Base-by-base conservation (phyloP, 495 filamentous ascomycete species). In the Parathielavia appendiculata region DNA sequence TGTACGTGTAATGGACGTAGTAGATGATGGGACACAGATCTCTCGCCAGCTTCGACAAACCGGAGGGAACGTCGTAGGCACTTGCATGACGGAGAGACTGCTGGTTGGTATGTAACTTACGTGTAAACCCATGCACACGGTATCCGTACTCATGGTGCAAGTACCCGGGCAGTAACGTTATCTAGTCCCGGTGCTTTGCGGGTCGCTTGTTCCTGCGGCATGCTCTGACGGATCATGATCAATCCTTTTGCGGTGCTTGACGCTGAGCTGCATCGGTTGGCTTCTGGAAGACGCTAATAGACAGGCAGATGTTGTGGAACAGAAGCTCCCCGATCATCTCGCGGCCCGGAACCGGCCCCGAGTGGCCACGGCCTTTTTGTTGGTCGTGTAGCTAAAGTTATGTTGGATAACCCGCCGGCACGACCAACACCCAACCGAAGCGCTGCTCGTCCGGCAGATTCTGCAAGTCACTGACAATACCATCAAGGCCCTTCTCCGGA, bases 221-320 rank as follows among this genome's bases (percentile, higher is more conserved):
- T 47, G 41, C 11, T 34, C 26, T 35, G 47, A 20, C 30, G 34
- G 47, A 30, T 49, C 26, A n/a, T 26, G 16, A 30, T 13, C 23
- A 13, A 6, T n/a, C 16, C 7, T 22, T 22, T 11, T 34, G 46
- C 46, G 8, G 38, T 23, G 14, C 44, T n/a, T 46, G 44, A 46
- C 23, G 50, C 5, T 17, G 40, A 34, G 39, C 44, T 57, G 36
- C 38, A 57, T 46, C 36, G 50, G 43, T 46, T 59, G 57, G 57
- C 49, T 59, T 59, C 57, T 59, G 57, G 57, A 59, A 58, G 35
- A 51, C 39, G n/a, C n/a, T 13, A 11, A 19, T 22, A 19, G 35
- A 17, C 19, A 48, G 49, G 57, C 57, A 58, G 34, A 58, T 58
- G 56, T 34, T 53, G 57, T 53, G 57, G 12, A n/a, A 59, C 57